Evolutionary conservation across 73 alveolate species (phyloP).

Genomic region (Uronychia setigera): DNA sequence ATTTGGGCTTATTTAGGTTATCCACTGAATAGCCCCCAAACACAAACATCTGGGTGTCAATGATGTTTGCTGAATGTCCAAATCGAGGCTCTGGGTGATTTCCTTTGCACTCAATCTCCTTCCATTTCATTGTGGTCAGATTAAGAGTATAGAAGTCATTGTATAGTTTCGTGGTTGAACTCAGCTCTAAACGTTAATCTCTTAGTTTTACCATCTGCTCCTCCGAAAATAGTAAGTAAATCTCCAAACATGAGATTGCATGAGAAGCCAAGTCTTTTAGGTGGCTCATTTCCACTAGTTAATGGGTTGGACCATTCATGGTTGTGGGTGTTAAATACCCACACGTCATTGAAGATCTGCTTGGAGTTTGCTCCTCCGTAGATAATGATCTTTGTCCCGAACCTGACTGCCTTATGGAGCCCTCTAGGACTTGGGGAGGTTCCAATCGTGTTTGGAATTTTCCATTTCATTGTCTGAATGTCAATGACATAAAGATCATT

Average conservation of each 20-base stretch:
- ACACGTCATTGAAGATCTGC: slow-evolving; percentile 49
- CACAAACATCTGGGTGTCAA: slow-evolving; percentile 47
- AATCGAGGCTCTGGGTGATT: slow-evolving; percentile 51
- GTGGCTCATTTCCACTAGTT: slow-evolving; percentile 56
- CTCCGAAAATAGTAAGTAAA: slow-evolving; percentile 5
- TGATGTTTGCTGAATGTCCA: slow-evolving; percentile 49
- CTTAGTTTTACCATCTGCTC: slow-evolving; percentile 5
- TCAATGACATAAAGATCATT: slow-evolving; percentile 49
- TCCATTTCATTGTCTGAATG: slow-evolving; percentile 51
- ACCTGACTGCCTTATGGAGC: slow-evolving; percentile 45
- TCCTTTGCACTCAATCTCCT: slow-evolving; percentile 24
- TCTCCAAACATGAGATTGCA: slow-evolving; percentile 13
- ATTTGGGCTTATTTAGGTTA: neutral
- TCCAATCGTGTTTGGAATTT: slow-evolving; percentile 49
- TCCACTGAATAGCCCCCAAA: slow-evolving; percentile 46
- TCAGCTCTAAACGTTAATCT: neutral
- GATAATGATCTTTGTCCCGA: slow-evolving; percentile 46
- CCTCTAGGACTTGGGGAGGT: slow-evolving; percentile 59
- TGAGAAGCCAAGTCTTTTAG: slow-evolving; percentile 34
- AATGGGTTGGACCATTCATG: slow-evolving; percentile 41
- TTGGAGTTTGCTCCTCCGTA: slow-evolving; percentile 62
- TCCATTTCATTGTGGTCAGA: slow-evolving; percentile 60
- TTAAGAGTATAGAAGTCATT: slow-evolving; percentile 60
- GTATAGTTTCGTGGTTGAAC: neutral
- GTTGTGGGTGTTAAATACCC: slow-evolving; percentile 50